phyloP scores from a whole-genome alignment of 129 eudicot species.

The sunflower (Helianthus annuus) region DNA sequence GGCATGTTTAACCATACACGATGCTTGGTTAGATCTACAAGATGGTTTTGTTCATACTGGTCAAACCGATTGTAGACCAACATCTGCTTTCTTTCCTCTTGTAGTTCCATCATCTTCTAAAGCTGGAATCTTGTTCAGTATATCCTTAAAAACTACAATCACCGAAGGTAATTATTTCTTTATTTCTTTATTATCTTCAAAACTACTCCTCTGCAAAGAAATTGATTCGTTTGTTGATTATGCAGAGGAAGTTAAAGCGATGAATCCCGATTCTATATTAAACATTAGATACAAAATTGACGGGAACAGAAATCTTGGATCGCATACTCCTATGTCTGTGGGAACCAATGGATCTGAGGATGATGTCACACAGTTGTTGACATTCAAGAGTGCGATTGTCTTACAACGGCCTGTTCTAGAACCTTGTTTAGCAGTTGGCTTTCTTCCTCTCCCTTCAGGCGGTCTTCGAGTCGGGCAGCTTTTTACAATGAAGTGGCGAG shows the following conservation, averaged over 20 bases:
- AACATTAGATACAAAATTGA: constrained; percentile 67
- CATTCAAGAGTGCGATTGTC: constrained; percentile 71
- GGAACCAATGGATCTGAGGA: constrained; percentile 40
- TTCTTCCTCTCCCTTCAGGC: constrained; percentile 89
- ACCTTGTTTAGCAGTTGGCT: constrained; percentile 95
- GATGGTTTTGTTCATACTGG: constrained; percentile 90
- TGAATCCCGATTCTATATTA: constrained; percentile 55
- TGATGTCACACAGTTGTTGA: constrained; percentile 46
- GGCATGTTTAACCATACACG: constrained; percentile 73
- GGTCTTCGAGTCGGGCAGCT: constrained; percentile 95
- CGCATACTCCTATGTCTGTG: constrained; percentile 65
- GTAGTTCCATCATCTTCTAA: constrained; percentile 70
- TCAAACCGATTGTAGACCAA: constrained; percentile 74
- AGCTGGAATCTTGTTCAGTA: constrained; percentile 78
- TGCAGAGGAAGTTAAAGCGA: constrained; percentile 63
- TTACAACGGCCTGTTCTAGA: constrained; percentile 90
- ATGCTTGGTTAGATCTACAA: constrained; percentile 98
- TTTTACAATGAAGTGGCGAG: constrained; percentile 89
- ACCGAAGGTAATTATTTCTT: constrained; percentile 42
- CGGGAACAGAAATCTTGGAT: constrained; percentile 77
- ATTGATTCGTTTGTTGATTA: constrained; percentile 5
- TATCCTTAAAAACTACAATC: constrained; percentile 49
- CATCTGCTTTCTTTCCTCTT: constrained; percentile 81
- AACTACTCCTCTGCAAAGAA: constrained; percentile 11
- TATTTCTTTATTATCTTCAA: background rate